Evolutionary conservation across 2,329 filamentous ascomycete genomes (phyloP).

Genomic region (Arachnopeziza araneosa): DNA sequence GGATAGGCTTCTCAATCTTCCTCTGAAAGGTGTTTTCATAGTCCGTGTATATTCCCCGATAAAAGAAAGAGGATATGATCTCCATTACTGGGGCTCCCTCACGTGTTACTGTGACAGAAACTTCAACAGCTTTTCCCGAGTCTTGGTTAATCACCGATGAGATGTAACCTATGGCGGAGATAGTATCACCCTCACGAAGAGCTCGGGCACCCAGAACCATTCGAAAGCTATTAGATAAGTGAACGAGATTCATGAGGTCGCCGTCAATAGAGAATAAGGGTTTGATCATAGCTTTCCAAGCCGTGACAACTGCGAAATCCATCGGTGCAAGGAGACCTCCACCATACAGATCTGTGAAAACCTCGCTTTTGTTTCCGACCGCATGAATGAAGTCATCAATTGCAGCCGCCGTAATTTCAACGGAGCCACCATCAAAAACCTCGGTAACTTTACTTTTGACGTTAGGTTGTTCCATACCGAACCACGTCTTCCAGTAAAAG

Average conservation of each 20-base stretch:
- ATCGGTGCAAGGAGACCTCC: slow-evolving; percentile 68
- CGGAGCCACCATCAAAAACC: no score
- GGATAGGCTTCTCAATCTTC: no score
- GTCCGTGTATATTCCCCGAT: slow-evolving; percentile 83
- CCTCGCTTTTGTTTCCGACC: background rate
- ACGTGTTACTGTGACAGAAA: slow-evolving; percentile 84
- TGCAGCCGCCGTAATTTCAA: background rate
- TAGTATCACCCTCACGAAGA: slow-evolving; percentile 84
- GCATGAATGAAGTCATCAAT: background rate
- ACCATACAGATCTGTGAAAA: slow-evolving; percentile 32
- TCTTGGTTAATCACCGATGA: slow-evolving; percentile 96
- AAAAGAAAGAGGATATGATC: slow-evolving; percentile 92
- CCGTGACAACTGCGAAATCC: slow-evolving; percentile 92
- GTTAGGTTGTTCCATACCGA: slow-evolving; percentile 59
- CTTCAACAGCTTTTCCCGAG: slow-evolving; percentile 98
- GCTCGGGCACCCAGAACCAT: slow-evolving; percentile 91
- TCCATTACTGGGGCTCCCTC: slow-evolving; percentile 85
- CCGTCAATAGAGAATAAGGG: slow-evolving; percentile 97
- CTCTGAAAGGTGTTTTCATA: slow-evolving; percentile 96
- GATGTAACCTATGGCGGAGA: slow-evolving; percentile 85
- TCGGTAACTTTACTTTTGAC: no score
- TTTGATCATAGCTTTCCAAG: slow-evolving; percentile 97
- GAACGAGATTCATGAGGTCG: slow-evolving; percentile 87
- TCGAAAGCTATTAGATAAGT: slow-evolving; percentile 91
- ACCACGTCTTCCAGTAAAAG: slow-evolving; percentile 97